A percentile compares a stretch with the other conserved stretches of the same genome.
phyloP scores from a whole-genome alignment of 202 grass and related monocot species.

The Brachypodium distachyon region DNA sequence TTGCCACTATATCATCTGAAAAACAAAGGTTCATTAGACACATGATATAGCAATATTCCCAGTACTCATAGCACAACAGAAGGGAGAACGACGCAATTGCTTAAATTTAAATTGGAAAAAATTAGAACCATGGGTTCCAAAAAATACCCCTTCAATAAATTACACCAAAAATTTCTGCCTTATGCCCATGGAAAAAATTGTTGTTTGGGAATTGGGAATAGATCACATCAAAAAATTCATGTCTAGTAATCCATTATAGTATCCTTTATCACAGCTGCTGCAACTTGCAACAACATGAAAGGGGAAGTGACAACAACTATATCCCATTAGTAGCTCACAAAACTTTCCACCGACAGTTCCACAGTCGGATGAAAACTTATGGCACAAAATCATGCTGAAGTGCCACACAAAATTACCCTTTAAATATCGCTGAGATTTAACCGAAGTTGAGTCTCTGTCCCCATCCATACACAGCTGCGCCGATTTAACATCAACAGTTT shows the following conservation, averaged over 20 bases:
- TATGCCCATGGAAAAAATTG: not conserved
- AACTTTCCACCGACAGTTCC: not conserved
- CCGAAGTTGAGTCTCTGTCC: not conserved
- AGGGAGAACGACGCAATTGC: not conserved
- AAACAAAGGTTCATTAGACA: not conserved
- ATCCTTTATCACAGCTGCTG: not conserved
- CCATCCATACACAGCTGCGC: not conserved
- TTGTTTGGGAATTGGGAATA: not conserved
- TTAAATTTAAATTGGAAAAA: not conserved
- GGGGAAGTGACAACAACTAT: not conserved
- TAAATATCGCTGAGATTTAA: not conserved
- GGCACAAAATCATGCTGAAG: not conserved
- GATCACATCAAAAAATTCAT: not conserved
- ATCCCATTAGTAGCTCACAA: not conserved
- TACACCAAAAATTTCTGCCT: not conserved
- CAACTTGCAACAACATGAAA: not conserved
- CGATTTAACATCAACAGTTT: not conserved
- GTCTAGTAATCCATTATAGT: not conserved
- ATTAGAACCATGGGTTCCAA: not conserved
- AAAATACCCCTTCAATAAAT: not conserved
- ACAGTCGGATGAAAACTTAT: not conserved
- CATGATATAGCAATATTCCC: not conserved
- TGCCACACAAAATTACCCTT: not conserved
- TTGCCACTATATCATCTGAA: constrained; percentile 85
- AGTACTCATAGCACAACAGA: not conserved